Percentiles rank a stretch among this genome's conserved stretches.
Conservation (phyloP, 768 basidiomycete genomes). For the Pholiota microspora region DNA sequence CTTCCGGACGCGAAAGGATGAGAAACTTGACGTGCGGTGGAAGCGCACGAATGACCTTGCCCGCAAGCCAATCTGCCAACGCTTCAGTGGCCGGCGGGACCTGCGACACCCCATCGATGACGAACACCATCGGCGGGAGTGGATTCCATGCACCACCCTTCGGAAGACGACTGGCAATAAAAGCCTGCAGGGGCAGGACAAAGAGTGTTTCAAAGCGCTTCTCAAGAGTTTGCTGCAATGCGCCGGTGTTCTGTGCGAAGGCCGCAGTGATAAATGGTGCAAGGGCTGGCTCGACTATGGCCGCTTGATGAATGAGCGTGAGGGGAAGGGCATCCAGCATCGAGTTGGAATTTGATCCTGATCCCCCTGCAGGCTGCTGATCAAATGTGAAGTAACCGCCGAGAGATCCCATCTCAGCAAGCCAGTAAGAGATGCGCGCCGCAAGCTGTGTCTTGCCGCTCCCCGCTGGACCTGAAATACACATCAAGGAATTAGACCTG, state of each 20-base stretch:
- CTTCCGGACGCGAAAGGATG: constrained; percentile 15
- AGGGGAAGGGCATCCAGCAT: constrained; percentile 17
- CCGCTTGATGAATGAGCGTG: constrained; percentile 18
- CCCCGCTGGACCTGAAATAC: constrained; percentile 12
- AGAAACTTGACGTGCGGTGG: constrained; percentile 24
- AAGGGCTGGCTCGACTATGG: constrained; percentile 16
- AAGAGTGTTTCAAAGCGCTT: constrained; percentile 18
- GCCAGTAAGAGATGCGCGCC: constrained; percentile 16
- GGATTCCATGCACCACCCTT: constrained; percentile 16
- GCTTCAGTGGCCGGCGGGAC: constrained; percentile 10
- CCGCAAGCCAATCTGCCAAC: constrained; percentile 15
- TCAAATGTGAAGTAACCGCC: constrained; percentile 24
- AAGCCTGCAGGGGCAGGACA: constrained; percentile 11
- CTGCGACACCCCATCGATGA: constrained; percentile 22
- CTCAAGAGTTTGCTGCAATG: constrained; percentile 4
- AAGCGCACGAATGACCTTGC: constrained; percentile 12
- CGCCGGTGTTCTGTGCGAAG: constrained; percentile 6
- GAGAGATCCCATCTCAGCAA: constrained; percentile 17
- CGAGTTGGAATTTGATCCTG: background rate
- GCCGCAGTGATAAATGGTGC: background rate
- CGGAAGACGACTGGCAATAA: constrained; percentile 7
- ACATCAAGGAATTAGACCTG: constrained; percentile 14
- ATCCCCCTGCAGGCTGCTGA: background rate
- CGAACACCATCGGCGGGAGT: constrained; percentile 19
- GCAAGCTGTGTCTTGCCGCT: constrained; percentile 16